Evolutionary conservation across 208 protist genomes (phyloP), one percentile per base, ranked within the genome.

Genomic region (Leishmania aethiopica): DNA sequence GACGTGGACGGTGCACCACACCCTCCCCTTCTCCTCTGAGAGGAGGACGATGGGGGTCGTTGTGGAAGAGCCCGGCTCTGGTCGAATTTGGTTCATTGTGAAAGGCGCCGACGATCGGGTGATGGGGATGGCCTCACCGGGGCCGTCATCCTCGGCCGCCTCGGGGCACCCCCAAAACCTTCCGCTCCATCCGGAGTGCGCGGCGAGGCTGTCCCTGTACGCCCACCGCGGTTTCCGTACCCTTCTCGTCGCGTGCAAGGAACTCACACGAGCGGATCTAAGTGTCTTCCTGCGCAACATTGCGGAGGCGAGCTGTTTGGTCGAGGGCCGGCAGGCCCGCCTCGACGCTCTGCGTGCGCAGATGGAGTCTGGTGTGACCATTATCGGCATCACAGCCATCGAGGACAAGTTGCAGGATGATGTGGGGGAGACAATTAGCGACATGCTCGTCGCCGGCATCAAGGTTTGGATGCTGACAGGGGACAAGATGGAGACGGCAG

Each of bases 381-480:
- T 99, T 25, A 40, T 99, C 17, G 99, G 99, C 75, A 94, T 97
- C 55, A 98, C 98, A 1, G 99, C 97, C 1, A 99, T 99, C 40
- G 99, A 99, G 82, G 99, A 99, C 87, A 98, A 98, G 84, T 87
- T 99, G 49, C 99, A 99, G 90, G 93, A 98, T 6, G 89, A 88
- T 66, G 99, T 99, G 40, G 87, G 94, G 28, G 91, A 93, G 75
- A 98, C 97, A 32, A 96, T 99, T 25, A 64, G 81, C 49, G 86
- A 86, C 75, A 85, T 98, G 72, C 57, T 92, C 7, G 15, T 88
- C 37, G 97, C 97, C 32, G 91, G 91, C 66, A 96, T 99, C 28
- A 92, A 91, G 66, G 90, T 99, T 40, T 99, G 98, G 97, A 99
- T 99, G 98, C 84, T 99, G 59, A 99, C 99, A 37, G 99, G 99